phyloP scores from a whole-genome alignment of 2,329 filamentous ascomycete species.

The Leptosphaerulina australis region DNA sequence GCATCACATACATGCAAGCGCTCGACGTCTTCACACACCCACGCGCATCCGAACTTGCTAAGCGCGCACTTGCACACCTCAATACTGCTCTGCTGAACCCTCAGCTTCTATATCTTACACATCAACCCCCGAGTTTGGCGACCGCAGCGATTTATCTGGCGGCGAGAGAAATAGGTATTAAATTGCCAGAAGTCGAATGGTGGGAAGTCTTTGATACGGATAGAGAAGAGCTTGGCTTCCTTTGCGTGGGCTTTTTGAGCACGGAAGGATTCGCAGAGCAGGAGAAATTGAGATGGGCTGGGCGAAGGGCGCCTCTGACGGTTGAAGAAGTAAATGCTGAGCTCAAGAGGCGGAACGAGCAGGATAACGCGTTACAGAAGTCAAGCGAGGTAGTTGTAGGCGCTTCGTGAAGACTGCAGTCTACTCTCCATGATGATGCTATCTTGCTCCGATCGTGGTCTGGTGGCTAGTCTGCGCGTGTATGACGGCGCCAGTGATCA shows the following conservation, averaged over 20 bases:
- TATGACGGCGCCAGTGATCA: neutral
- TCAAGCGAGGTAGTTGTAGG: too few species aligned
- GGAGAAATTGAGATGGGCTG: constrained; percentile 62
- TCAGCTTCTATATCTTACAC: constrained; percentile 87
- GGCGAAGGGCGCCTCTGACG: constrained; percentile 62
- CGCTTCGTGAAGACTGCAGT: neutral
- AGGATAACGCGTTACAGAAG: neutral
- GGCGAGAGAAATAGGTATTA: constrained; percentile 74
- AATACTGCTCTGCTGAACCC: constrained; percentile 86
- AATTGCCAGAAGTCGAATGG: constrained; percentile 85
- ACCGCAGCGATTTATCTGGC: constrained; percentile 92
- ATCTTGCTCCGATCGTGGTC: neutral
- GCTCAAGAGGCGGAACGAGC: constrained; percentile 57
- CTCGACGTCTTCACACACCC: constrained; percentile 67
- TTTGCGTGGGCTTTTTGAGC: constrained; percentile 85
- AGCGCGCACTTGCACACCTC: constrained; percentile 74
- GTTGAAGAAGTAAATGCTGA: constrained; percentile 65
- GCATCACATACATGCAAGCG: constrained; percentile 90
- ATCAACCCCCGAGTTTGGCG: constrained; percentile 84
- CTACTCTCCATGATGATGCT: too few species aligned
- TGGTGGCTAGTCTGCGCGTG: neutral
- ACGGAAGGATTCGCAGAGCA: constrained; percentile 71
- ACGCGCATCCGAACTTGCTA: constrained; percentile 61
- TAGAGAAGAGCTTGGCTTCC: constrained; percentile 88
- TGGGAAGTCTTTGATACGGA: constrained; percentile 99